Percentiles rank a stretch among this genome's conserved stretches.
These are phyloP conservation scores for Plenodomus tracheiphilus DNA, from an alignment of 2,329 filamentous ascomycete species.

Conservation along the genomic window DNA sequence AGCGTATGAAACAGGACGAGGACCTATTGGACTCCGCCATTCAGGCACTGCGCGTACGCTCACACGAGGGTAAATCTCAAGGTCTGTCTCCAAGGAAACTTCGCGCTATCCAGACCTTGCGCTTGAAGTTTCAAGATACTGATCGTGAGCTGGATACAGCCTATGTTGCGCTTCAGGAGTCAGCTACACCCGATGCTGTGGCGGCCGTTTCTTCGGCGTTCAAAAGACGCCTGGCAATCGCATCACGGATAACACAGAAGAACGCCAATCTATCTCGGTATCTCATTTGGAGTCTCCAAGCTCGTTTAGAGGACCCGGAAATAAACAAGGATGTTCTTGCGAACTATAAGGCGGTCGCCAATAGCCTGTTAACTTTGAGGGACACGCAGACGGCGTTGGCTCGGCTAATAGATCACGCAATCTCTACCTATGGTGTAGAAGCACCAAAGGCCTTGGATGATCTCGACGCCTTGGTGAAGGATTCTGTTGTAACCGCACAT, in stretches of 20 bases:
- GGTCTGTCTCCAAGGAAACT: constrained; percentile 12
- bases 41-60: constrained; percentile 11
- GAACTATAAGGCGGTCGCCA: constrained; percentile 24
- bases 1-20: constrained; percentile 31
- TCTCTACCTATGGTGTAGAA: constrained; percentile 24
- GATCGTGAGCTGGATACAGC: constrained; percentile 23
- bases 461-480: neutral
- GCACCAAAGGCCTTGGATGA: constrained; percentile 13
- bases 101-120: constrained; percentile 11
- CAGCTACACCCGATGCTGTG: neutral
- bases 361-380: constrained; percentile 30
- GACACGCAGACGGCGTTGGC: constrained; percentile 36
- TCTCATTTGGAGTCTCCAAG: constrained; percentile 33
- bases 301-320: constrained; percentile 27
- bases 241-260: constrained; percentile 28
- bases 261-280: constrained; percentile 32
- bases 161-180: constrained; percentile 12
- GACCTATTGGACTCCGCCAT: constrained; percentile 19
- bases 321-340: constrained; percentile 12
- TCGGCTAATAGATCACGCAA: constrained; percentile 27
- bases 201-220: constrained; percentile 7
- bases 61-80: constrained; percentile 5
- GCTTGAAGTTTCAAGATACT: constrained; percentile 19
- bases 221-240: constrained; percentile 26
- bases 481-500: neutral